These are phyloP conservation scores for Amylostereum chailletii DNA, from an alignment of 1,284 basidiomycete genomes.

Conservation along the genomic window DNA sequence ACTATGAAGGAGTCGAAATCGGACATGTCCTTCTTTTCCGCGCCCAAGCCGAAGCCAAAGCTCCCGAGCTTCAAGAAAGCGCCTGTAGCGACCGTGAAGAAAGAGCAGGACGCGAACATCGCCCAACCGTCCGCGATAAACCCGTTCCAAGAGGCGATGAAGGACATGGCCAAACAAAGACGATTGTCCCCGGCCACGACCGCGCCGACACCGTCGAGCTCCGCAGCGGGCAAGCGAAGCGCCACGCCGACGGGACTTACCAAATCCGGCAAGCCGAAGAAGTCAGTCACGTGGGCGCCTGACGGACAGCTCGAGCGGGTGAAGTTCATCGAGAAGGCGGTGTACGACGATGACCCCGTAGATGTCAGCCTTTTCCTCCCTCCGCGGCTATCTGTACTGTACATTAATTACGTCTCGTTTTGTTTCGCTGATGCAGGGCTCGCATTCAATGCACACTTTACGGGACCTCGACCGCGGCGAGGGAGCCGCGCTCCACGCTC, in stretches of 20 bases:
- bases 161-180: conserved; percentile 55
- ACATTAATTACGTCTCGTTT: conserved; percentile 41
- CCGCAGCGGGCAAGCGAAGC: conserved; percentile 2
- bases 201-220: conserved; percentile 25
- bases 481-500: conserved; percentile 71
- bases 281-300: conserved; percentile 68
- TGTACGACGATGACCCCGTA: conserved; percentile 77
- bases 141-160: conserved; percentile 73
- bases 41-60: conserved; percentile 72
- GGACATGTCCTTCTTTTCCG: conserved; percentile 78
- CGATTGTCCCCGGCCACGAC: conserved; percentile 42
- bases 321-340: conserved; percentile 69
- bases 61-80: conserved; percentile 77
- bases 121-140: conserved; percentile 70
- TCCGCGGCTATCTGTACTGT: conserved; percentile 32
- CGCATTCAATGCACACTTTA: conserved; percentile 54
- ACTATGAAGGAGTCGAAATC: conserved; percentile 69
- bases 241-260: conserved; percentile 21
- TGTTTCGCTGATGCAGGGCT: conserved; percentile 45
- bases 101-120: conserved; percentile 47
- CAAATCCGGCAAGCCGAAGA: conserved; percentile 52
- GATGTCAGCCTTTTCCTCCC: conserved; percentile 57
- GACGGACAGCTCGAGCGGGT: conserved; percentile 63
- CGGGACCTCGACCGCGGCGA: conserved; percentile 80
- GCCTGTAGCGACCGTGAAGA: conserved; percentile 35